These are phyloP conservation scores for Cryptomeria japonica DNA, from an alignment of 75 land plant species.

Conservation along the genomic window DNA sequence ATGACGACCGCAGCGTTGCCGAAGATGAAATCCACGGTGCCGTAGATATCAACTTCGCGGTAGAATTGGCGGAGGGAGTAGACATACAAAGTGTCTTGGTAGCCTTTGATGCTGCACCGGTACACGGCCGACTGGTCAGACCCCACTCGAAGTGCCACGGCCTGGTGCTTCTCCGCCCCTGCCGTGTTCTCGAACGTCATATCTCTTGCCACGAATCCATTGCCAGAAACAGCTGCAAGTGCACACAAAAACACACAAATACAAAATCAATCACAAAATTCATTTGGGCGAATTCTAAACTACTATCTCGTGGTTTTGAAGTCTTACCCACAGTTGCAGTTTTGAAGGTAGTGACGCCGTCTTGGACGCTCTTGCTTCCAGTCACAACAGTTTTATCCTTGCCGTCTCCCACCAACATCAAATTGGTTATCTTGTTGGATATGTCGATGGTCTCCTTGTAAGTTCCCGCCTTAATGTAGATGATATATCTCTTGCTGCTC, in stretches of 20 bases:
- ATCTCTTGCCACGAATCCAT: conserved; percentile 16
- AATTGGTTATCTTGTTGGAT: conserved; percentile 6
- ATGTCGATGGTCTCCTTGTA: conserved; percentile 22
- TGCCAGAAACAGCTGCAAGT: conserved; percentile 10
- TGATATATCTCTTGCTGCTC: neutral
- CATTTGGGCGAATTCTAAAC: no score
- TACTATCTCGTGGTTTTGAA: no score
- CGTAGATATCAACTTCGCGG: conserved; percentile 3
- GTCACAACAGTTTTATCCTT: conserved; percentile 24
- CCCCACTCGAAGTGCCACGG: conserved; percentile 38
- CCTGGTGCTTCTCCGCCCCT: conserved; percentile 36
- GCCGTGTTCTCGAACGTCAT: conserved; percentile 31
- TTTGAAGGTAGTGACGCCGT: conserved; percentile 23
- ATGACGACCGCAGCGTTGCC: conserved; percentile 19
- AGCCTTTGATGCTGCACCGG: conserved; percentile 29
- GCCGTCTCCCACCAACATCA: conserved; percentile 28
- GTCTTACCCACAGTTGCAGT: conserved; percentile 25
- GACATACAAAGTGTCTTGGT: conserved; percentile 23
- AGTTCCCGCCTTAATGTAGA: conserved; percentile 23
- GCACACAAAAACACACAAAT: no score
- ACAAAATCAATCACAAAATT: neutral
- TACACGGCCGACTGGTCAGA: conserved; percentile 29
- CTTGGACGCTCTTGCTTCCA: conserved; percentile 19
- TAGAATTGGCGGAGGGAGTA: conserved; percentile 17
- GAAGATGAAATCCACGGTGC: conserved; percentile 20